These are phyloP conservation scores for Pezicula carpinea DNA, from an alignment of 2,329 filamentous ascomycete species.

Conservation along the genomic window DNA sequence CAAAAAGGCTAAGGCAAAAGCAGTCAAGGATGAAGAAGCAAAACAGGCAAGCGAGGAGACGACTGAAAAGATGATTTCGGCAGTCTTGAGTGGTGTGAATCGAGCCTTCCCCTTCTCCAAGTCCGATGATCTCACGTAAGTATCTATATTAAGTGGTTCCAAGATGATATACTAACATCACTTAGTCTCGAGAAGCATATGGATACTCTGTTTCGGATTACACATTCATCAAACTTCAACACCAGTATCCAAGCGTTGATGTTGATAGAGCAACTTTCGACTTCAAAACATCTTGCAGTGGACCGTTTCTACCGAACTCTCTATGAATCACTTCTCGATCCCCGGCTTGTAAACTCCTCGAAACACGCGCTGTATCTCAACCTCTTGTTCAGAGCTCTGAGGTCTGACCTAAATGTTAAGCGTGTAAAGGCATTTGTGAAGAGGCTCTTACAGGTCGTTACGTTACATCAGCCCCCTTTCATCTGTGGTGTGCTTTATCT, in stretches of 20 bases:
- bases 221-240: conserved; percentile 98
- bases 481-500: conserved; percentile 91
- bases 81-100: conserved; percentile 90
- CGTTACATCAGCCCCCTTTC: conserved; percentile 87
- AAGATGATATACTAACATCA: conserved; percentile 17
- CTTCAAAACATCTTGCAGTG: conserved; percentile 71
- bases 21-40: conserved; percentile 33
- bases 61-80: conserved; percentile 87
- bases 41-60: conserved; percentile 39
- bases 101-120: conserved; percentile 90
- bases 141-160: background rate
- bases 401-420: conserved; percentile 83
- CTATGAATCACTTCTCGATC: conserved; percentile 91
- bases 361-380: conserved; percentile 97
- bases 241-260: conserved; percentile 94
- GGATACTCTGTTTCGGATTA: conserved; percentile 91
- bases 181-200: conserved; percentile 77
- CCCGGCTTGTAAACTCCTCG: conserved; percentile 80
- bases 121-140: conserved; percentile 69
- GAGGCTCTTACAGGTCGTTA: conserved; percentile 80
- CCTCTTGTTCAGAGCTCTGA: conserved; percentile 80
- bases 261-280: conserved; percentile 87
- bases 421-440: conserved; percentile 96
- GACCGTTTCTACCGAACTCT: conserved; percentile 94
- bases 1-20: conserved; percentile 43